These are phyloP conservation scores for Beauveria caledonica DNA, from an alignment of 2,329 filamentous ascomycete genomes.

Conservation along the genomic window DNA sequence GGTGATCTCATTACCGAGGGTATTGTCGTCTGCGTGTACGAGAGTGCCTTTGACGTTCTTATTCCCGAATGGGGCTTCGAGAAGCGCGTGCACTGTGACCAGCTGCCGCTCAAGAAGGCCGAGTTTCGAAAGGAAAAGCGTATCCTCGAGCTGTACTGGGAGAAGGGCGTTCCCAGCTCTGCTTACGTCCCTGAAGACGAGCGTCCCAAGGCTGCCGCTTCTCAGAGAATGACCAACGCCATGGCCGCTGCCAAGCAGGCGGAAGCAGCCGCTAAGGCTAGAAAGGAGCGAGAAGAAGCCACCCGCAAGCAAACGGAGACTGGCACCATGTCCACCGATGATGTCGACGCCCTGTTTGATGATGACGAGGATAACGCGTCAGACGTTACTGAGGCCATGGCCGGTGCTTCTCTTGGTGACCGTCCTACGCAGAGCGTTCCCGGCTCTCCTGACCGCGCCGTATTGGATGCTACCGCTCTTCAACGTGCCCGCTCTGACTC, in stretches of 20 bases:
- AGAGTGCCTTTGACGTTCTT: constrained; percentile 95
- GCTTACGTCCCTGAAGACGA: constrained; percentile 96
- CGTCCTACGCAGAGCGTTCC: constrained; percentile 93
- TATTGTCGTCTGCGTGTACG: constrained; percentile 94
- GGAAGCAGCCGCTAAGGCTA: constrained; percentile 71
- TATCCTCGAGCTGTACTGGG: constrained; percentile 95
- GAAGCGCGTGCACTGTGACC: constrained; percentile 98
- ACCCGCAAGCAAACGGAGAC: constrained; percentile 92
- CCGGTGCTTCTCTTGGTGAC: constrained; percentile 80
- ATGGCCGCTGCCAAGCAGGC: constrained; percentile 70
- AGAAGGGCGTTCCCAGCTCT: constrained; percentile 96
- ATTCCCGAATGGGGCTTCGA: constrained; percentile 98
- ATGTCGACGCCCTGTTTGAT: constrained; percentile 91
- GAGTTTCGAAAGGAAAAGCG: constrained; percentile 96
- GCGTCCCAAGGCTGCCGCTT: constrained; percentile 72
- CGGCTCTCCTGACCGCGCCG: constrained; percentile 75
- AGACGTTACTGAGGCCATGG: constrained; percentile 83
- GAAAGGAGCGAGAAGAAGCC: constrained; percentile 82
- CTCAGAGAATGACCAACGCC: constrained; percentile 65
- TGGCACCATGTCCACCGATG: constrained; percentile 85
- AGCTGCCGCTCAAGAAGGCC: constrained; percentile 96
- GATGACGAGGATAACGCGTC: constrained; percentile 75
- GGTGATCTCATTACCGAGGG: constrained; percentile 92
- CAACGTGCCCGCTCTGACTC: constrained; percentile 91
- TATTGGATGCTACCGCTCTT: constrained; percentile 57